A percentile compares a stretch with the other conserved stretches of the same genome.
These are phyloP conservation scores for Chalaropsis thielavioides DNA, from an alignment of 2,329 filamentous ascomycete genomes.

Conservation along the genomic window DNA sequence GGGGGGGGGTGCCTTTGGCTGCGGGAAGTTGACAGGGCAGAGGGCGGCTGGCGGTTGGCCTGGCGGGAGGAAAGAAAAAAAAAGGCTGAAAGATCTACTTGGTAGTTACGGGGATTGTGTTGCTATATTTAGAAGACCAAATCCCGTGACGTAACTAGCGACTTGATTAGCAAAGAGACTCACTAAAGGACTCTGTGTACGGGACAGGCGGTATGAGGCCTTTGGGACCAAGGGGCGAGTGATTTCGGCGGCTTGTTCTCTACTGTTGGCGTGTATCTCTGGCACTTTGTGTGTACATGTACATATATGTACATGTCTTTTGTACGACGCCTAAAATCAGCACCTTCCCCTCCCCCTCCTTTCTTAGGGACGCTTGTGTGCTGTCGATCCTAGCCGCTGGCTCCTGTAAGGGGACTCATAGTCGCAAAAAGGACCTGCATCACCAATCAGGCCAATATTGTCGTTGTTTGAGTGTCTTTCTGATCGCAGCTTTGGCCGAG, in stretches of 20 bases:
- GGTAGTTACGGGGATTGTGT: neutral
- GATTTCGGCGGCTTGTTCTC: no score
- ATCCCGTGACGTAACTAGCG: neutral
- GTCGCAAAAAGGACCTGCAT: neutral
- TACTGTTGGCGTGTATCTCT: no score
- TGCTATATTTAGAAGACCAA: neutral
- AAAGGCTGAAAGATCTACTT: neutral
- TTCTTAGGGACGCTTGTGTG: neutral
- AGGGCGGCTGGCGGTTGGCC: neutral
- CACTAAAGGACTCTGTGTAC: neutral
- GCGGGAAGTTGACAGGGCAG: neutral
- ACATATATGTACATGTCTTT: neutral
- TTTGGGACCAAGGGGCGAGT: no score
- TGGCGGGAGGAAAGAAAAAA: neutral
- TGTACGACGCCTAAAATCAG: neutral
- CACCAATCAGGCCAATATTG: neutral
- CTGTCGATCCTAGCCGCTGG: neutral
- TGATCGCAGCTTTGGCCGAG: neutral
- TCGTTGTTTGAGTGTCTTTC: neutral
- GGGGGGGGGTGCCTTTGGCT: neutral
- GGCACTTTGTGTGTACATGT: no score
- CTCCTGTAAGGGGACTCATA: neutral
- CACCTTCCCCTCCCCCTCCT: no score
- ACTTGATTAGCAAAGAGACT: neutral
- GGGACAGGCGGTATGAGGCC: no score